phyloP scores from a whole-genome alignment of 2,329 filamentous ascomycete species.

The Cryphonectria nitschkei region DNA sequence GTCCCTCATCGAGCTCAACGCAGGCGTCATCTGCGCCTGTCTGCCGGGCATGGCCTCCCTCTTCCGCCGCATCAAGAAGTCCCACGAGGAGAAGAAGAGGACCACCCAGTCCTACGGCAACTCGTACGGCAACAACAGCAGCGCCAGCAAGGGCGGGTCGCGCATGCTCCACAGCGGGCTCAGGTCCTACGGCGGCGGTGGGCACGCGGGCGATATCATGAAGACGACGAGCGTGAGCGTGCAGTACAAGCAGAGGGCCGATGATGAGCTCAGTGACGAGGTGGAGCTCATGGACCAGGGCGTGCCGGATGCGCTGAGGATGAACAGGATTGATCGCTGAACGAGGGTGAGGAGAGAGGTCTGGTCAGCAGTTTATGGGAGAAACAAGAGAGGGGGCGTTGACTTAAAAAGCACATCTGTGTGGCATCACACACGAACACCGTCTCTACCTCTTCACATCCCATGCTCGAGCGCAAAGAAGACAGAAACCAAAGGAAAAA shows the following conservation, averaged over 20 bases:
- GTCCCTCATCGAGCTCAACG: slow-evolving; percentile 47
- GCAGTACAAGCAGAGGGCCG: slow-evolving; percentile 19
- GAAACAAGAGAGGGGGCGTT: too few species aligned
- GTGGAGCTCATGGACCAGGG: slow-evolving; percentile 26
- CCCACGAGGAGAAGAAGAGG: slow-evolving; percentile 30
- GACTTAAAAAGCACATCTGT: too few species aligned
- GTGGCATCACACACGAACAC: neutral
- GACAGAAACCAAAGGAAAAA: neutral
- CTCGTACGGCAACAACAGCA: slow-evolving; percentile 19
- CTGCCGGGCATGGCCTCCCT: slow-evolving; percentile 45
- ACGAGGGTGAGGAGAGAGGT: neutral
- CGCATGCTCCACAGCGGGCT: slow-evolving; percentile 20
- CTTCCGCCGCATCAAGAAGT: slow-evolving; percentile 31
- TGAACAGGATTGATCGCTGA: neutral
- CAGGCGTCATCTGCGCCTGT: slow-evolving; percentile 47
- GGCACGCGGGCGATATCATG: slow-evolving; percentile 19
- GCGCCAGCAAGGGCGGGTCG: slow-evolving; percentile 19
- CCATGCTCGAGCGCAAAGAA: neutral
- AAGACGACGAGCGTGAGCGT: slow-evolving; percentile 28
- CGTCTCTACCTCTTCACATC: neutral
- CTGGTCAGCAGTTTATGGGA: neutral
- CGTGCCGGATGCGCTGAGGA: neutral
- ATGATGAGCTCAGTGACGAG: slow-evolving; percentile 26
- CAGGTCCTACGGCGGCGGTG: slow-evolving; percentile 12
- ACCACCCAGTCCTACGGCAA: slow-evolving; percentile 22